These are phyloP conservation scores for Vinca minor DNA, from an alignment of 257 asterid genomes.

Conservation along the genomic window DNA sequence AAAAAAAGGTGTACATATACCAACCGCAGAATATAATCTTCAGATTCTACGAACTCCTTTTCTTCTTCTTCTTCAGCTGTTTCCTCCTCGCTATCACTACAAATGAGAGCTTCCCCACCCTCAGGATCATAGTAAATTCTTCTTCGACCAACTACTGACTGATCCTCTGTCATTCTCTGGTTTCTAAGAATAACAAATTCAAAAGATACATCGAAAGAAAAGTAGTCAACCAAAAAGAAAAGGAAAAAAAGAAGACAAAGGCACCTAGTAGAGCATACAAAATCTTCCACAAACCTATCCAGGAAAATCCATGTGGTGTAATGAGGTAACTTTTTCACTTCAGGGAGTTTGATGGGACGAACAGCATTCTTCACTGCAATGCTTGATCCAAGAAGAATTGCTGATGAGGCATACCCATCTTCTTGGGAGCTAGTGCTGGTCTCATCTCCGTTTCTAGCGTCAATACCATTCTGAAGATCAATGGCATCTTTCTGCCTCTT, in stretches of 20 bases:
- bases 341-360: conserved; percentile 75
- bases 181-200: conserved; percentile 42
- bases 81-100: conserved; percentile 97
- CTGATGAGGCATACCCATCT: conserved; percentile 83
- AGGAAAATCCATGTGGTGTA: conserved; percentile 83
- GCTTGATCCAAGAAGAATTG: conserved; percentile 82
- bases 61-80: conserved; percentile 66
- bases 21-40: conserved; percentile 86
- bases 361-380: conserved; percentile 81
- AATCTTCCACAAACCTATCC: conserved; percentile 53
- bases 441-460: conserved; percentile 48
- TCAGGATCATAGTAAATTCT: conserved; percentile 85
- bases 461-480: conserved; percentile 70
- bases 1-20: conserved; percentile 20
- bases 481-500: conserved; percentile 87
- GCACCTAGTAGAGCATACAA: neutral
- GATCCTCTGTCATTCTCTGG: conserved; percentile 93
- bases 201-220: neutral
- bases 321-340: conserved; percentile 55
- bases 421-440: conserved; percentile 66
- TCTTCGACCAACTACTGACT: conserved; percentile 92
- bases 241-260: neutral
- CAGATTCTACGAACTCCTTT: conserved; percentile 74
- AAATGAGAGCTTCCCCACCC: conserved; percentile 94
- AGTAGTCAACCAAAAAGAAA: neutral